These are phyloP conservation scores for Phytophthora tubulina DNA, from an alignment of 352 stramenopile genomes.

Conservation along the genomic window DNA sequence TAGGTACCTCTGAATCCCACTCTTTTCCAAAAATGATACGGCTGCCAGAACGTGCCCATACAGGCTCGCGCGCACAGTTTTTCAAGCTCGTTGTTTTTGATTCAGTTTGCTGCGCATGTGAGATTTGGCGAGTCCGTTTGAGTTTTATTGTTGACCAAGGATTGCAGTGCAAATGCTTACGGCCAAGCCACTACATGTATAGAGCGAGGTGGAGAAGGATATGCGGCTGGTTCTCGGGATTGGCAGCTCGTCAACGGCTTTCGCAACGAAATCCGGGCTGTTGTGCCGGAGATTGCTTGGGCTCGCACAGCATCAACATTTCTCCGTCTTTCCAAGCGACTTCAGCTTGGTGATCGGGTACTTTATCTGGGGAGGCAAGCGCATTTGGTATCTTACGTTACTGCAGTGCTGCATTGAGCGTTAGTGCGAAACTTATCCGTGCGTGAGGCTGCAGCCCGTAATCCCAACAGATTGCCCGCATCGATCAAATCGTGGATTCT, in stretches of 20 bases:
- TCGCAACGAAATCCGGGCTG: conserved; percentile 8
- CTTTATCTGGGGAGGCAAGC: not conserved
- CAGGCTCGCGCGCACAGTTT: not conserved
- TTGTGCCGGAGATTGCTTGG: not conserved
- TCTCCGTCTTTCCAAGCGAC: not conserved
- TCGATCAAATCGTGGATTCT: too few species aligned
- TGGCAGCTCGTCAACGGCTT: conserved; percentile 15
- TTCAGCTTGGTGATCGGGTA: conserved; percentile 5
- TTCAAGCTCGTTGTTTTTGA: not conserved
- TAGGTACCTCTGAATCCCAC: conserved; percentile 32
- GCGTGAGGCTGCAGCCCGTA: too few species aligned
- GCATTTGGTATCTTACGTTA: not conserved
- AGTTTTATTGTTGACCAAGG: too few species aligned
- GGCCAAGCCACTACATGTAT: not conserved
- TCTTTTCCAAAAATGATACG: conserved; percentile 31
- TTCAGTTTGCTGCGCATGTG: not conserved
- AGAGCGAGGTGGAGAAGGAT: not conserved
- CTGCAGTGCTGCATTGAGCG: not conserved
- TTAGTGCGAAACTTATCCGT: not conserved
- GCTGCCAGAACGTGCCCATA: conserved; percentile 23
- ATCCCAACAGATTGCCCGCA: too few species aligned
- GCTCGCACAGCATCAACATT: not conserved
- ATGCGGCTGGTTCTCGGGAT: conserved; percentile 8
- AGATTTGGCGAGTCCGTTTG: not conserved
- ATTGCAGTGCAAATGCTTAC: conserved; percentile 1